Evolutionary conservation across 495 filamentous ascomycete species (phyloP).

Genomic region (Neurospora sp.): DNA sequence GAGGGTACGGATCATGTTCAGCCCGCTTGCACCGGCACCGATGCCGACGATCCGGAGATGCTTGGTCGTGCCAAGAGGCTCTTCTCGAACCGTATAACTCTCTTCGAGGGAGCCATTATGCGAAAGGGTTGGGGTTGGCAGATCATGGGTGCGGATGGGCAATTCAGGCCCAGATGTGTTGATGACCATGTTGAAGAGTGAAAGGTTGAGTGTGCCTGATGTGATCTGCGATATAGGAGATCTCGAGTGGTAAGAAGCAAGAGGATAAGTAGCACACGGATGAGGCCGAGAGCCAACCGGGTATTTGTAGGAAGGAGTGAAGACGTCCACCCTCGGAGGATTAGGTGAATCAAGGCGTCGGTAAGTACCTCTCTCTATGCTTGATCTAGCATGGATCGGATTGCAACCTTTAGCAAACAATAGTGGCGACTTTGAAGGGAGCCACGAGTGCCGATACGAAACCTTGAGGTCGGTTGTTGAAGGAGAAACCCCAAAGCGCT

Average conservation of each 20-base stretch:
- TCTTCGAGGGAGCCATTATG: slow-evolving; percentile 3
- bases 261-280: not conserved
- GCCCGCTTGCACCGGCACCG: slow-evolving; percentile 39
- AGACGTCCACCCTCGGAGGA: not conserved
- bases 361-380: not conserved
- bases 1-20: slow-evolving; percentile 37
- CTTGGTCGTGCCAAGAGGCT: slow-evolving; percentile 32
- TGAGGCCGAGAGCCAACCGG: not conserved
- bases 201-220: not conserved
- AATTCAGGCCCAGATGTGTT: slow-evolving; percentile 6
- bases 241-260: not conserved
- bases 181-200: slow-evolving; percentile 2
- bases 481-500: not conserved
- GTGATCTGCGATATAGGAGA: not conserved
- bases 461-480: not conserved
- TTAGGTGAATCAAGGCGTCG: not conserved
- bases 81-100: slow-evolving; percentile 29
- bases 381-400: not conserved
- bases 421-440: not conserved
- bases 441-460: not conserved
- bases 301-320: not conserved
- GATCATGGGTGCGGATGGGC: not conserved
- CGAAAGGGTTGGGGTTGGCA: not conserved
- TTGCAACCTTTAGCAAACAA: not conserved
- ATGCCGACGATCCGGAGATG: slow-evolving; percentile 39